Evolutionary conservation across 1,284 basidiomycete genomes (phyloP).

Genomic region (Xanthoconium separans): DNA sequence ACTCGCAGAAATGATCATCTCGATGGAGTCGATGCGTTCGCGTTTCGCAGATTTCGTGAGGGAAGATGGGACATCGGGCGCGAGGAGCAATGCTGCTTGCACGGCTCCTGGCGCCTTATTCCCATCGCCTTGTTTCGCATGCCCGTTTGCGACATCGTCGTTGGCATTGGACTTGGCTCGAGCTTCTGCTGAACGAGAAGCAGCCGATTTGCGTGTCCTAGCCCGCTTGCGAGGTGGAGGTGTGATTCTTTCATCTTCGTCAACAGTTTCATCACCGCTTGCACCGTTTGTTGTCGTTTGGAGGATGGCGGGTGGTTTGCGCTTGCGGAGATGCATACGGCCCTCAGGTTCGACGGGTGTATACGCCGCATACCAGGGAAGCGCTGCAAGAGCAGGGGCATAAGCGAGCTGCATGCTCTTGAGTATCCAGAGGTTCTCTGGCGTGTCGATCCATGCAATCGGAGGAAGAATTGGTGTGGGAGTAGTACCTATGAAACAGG

Average conservation of each 20-base stretch:
- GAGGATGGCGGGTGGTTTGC: conserved; percentile 28
- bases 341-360: conserved; percentile 31
- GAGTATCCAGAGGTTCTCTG: conserved; percentile 36
- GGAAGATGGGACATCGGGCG: conserved; percentile 12
- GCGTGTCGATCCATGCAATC: conserved; percentile 34
- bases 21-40: conserved; percentile 23
- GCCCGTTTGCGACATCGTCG: conserved; percentile 4
- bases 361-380: conserved; percentile 31
- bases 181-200: conserved; percentile 10
- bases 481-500: conserved; percentile 21
- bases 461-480: conserved; percentile 35
- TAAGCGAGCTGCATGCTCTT: conserved; percentile 32
- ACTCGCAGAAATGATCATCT: conserved; percentile 1
- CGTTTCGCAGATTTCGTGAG: conserved; percentile 19
- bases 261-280: conserved; percentile 29
- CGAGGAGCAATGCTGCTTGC: conserved; percentile 18
- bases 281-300: conserved; percentile 8
- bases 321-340: conserved; percentile 34
- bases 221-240: conserved; percentile 34
- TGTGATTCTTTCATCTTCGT: conserved; percentile 30
- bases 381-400: conserved; percentile 20
- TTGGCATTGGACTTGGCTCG: conserved; percentile 3
- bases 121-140: conserved; percentile 3
- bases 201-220: conserved; percentile 25
- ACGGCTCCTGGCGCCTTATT: neutral